A percentile compares a stretch with the other conserved stretches of the same genome.
These are phyloP conservation scores for Daedaleopsis nitida DNA, from an alignment of 768 basidiomycete genomes.

Conservation along the genomic window DNA sequence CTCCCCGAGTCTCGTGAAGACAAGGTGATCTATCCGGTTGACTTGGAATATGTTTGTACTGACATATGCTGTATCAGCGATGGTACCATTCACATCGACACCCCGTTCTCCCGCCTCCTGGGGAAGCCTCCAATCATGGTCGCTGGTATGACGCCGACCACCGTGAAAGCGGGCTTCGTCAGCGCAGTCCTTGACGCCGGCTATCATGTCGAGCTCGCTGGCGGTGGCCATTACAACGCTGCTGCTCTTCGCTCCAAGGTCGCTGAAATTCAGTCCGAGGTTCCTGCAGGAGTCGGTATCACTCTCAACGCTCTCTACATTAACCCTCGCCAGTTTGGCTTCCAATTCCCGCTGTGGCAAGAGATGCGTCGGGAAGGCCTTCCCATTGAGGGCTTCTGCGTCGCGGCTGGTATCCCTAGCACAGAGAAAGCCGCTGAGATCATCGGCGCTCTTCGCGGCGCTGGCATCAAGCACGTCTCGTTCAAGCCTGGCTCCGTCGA, in stretches of 20 bases:
- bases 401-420: constrained; percentile 95
- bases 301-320: constrained; percentile 97
- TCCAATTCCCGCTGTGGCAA: constrained; percentile 98
- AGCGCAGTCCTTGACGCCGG: constrained; percentile 91
- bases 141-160: constrained; percentile 98
- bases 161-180: constrained; percentile 95
- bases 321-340: constrained; percentile 95
- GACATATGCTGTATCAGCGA: constrained; percentile 55
- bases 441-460: constrained; percentile 75
- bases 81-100: constrained; percentile 90
- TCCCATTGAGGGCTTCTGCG: constrained; percentile 98
- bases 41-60: background rate
- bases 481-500: constrained; percentile 99
- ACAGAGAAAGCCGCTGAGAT: constrained; percentile 98
- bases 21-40: constrained; percentile 56
- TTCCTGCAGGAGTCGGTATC: constrained; percentile 87
- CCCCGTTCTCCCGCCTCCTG: constrained; percentile 92
- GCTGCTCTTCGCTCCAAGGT: constrained; percentile 88
- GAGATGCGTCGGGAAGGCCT: constrained; percentile 95
- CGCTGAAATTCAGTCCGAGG: constrained; percentile 83
- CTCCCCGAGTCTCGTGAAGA: constrained; percentile 83
- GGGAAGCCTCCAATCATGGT: constrained; percentile 99
- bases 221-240: constrained; percentile 26
- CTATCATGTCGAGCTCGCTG: constrained; percentile 45
- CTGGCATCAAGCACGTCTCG: constrained; percentile 93